These are phyloP conservation scores for Beta lomatogona DNA, from an alignment of 179 eudicot species.

Conservation along the genomic window DNA sequence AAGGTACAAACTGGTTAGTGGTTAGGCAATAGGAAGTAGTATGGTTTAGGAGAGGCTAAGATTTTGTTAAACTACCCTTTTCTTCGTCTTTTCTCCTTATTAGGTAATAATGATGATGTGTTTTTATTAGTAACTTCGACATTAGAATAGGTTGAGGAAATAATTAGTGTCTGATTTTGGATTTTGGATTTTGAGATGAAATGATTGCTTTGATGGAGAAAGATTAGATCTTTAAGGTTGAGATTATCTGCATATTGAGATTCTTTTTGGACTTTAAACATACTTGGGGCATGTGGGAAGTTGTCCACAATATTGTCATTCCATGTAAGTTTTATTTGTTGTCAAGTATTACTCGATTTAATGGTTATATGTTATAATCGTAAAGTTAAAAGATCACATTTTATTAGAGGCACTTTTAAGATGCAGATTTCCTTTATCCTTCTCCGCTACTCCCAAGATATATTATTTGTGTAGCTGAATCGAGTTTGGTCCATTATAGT, in stretches of 20 bases:
- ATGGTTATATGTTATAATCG: too few relatives aligned
- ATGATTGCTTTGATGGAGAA: conserved; percentile 18
- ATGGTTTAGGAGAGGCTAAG: not conserved
- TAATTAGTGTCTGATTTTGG: conserved; percentile 23
- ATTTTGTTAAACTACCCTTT: not conserved
- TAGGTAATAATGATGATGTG: conserved; percentile 11
- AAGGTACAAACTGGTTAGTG: conserved; percentile 16
- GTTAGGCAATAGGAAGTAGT: conserved; percentile 21
- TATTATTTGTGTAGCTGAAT: too few relatives aligned
- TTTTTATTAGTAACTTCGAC: not conserved
- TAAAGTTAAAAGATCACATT: too few relatives aligned
- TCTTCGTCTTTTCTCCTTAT: not conserved
- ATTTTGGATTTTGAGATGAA: not conserved
- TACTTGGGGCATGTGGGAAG: too few relatives aligned
- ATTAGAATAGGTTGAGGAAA: not conserved
- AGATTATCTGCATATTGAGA: not conserved
- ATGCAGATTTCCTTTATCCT: too few relatives aligned
- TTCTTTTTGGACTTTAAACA: too few relatives aligned
- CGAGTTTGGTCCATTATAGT: too few relatives aligned
- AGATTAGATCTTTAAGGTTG: not conserved
- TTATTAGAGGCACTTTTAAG: too few relatives aligned
- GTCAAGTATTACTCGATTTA: too few relatives aligned
- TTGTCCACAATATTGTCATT: too few relatives aligned
- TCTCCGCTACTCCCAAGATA: too few relatives aligned
- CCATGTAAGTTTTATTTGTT: too few relatives aligned